Evolutionary conservation across 2,329 filamentous ascomycete genomes (phyloP).

Genomic region (Colletotrichum plurivorum): DNA sequence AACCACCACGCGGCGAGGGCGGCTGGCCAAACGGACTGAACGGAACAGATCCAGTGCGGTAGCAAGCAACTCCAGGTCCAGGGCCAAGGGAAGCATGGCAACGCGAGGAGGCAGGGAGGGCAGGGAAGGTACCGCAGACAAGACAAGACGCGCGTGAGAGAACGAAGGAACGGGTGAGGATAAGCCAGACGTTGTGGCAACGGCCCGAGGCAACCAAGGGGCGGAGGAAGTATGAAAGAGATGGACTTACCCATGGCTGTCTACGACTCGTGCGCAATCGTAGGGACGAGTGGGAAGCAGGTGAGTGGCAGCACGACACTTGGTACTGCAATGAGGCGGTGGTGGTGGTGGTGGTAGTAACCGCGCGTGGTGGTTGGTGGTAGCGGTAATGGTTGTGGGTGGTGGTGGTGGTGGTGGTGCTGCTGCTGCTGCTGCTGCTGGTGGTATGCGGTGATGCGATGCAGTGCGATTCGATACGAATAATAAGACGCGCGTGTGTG

Average conservation of each 20-base stretch:
- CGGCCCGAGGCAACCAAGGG: background rate
- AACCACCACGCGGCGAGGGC: background rate
- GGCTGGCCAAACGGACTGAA: no score
- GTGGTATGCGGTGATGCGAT: slow-evolving; percentile 6
- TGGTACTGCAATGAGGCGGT: slow-evolving; percentile 1
- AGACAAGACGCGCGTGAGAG: background rate
- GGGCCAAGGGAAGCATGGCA: background rate
- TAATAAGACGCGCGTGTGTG: slow-evolving; percentile 27
- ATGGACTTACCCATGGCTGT: slow-evolving; percentile 26
- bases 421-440: slow-evolving; percentile 14
- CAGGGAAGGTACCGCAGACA: slow-evolving; percentile 3
- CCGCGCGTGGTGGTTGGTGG: background rate
- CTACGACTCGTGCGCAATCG: slow-evolving; percentile 7
- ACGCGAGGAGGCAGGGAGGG: background rate
- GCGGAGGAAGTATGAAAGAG: slow-evolving; percentile 6
- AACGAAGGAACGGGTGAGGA: slow-evolving; percentile 13
- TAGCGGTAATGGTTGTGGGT: slow-evolving; percentile 6
- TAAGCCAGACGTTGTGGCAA: slow-evolving; percentile 3
- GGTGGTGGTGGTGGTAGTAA: background rate
- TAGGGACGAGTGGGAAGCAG: background rate
- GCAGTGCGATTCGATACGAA: slow-evolving; percentile 24
- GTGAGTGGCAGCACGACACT: background rate
- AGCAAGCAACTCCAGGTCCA: slow-evolving; percentile 8
- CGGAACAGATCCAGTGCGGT: background rate
- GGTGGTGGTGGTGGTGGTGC: slow-evolving; percentile 2